Conservation (phyloP, 352 stramenopile species). For the Phytophthora litchii region DNA sequence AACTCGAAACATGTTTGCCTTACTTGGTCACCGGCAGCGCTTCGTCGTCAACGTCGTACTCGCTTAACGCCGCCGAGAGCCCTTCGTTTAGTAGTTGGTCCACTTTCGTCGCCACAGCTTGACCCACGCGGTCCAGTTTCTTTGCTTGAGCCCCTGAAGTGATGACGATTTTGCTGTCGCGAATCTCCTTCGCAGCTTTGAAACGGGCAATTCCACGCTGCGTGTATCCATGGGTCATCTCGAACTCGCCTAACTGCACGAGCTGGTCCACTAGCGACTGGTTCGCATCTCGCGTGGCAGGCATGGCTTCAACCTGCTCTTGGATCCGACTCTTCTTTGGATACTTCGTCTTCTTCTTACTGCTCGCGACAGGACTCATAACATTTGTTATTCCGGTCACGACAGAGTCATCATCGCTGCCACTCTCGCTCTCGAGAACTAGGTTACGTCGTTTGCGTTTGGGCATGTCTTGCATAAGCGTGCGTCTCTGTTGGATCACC, state of each 20-base stretch:
- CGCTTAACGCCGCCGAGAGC: constrained; percentile 47
- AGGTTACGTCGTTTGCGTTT: constrained; percentile 30
- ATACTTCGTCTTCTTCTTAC: constrained; percentile 38
- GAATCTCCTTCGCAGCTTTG: constrained; percentile 64
- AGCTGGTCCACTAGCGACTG: constrained; percentile 67
- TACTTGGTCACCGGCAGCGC: constrained; percentile 22
- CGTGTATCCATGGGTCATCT: constrained; percentile 48
- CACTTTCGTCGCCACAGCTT: constrained; percentile 57
- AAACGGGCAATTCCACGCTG: constrained; percentile 63
- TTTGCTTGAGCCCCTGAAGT: constrained; percentile 63
- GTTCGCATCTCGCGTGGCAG: constrained; percentile 48
- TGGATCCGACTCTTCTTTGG: constrained; percentile 44
- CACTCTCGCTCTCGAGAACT: constrained; percentile 13
- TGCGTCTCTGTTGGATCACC: constrained; percentile 19
- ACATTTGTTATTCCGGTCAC: not conserved
- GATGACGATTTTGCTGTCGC: constrained; percentile 46
- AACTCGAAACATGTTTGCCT: constrained; percentile 3
- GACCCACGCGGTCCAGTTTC: constrained; percentile 54
- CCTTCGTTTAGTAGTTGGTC: constrained; percentile 64
- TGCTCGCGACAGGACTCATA: constrained; percentile 34
- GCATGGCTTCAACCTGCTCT: constrained; percentile 48
- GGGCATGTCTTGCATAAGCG: constrained; percentile 27
- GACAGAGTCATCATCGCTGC: not conserved
- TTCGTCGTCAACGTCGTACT: constrained; percentile 48
- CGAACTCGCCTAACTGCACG: constrained; percentile 60